These are phyloP conservation scores for Pythium aquatile DNA, from an alignment of 352 stramenopile species.

Conservation along the genomic window DNA sequence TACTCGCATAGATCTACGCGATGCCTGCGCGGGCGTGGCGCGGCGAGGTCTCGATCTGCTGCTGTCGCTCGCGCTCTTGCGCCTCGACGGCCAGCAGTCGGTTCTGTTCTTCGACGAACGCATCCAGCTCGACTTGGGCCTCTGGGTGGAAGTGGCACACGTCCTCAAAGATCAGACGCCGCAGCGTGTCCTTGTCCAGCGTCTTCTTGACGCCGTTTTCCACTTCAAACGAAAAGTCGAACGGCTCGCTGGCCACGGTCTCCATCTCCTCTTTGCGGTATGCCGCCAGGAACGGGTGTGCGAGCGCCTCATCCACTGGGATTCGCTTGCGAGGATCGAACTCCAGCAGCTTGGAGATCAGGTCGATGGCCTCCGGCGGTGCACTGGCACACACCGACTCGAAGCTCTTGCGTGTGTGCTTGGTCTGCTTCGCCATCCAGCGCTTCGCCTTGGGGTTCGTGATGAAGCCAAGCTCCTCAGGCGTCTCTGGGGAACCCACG, in stretches of 20 bases:
- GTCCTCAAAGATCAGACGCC: slow-evolving; percentile 82
- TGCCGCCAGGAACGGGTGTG: slow-evolving; percentile 71
- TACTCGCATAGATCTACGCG: slow-evolving; percentile 5
- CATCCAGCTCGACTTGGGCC: slow-evolving; percentile 53
- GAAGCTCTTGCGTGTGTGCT: slow-evolving; percentile 52
- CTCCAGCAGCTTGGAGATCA: slow-evolving; percentile 82
- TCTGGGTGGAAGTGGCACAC: slow-evolving; percentile 85
- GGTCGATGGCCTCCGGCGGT: slow-evolving; percentile 65
- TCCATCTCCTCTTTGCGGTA: slow-evolving; percentile 59
- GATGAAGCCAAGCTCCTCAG: slow-evolving; percentile 72
- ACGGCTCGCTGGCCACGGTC: slow-evolving; percentile 37
- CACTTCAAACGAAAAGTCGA: slow-evolving; percentile 85
- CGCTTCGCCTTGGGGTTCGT: slow-evolving; percentile 83
- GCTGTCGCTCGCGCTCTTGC: slow-evolving; percentile 26
- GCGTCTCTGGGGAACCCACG: slow-evolving; percentile 53
- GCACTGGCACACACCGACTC: slow-evolving; percentile 53
- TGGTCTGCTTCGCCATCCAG: slow-evolving; percentile 76
- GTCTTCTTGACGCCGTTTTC: slow-evolving; percentile 42
- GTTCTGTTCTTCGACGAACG: slow-evolving; percentile 49
- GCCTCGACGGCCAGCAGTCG: slow-evolving; percentile 30
- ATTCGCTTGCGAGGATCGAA: slow-evolving; percentile 88
- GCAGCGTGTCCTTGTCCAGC: slow-evolving; percentile 78
- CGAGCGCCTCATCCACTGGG: slow-evolving; percentile 68
- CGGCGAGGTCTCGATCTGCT: slow-evolving; percentile 21
- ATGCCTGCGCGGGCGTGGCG: slow-evolving; percentile 21